These are phyloP conservation scores for Microbotryum intermedium DNA, from an alignment of 1,284 basidiomycete species.

Conservation along the genomic window DNA sequence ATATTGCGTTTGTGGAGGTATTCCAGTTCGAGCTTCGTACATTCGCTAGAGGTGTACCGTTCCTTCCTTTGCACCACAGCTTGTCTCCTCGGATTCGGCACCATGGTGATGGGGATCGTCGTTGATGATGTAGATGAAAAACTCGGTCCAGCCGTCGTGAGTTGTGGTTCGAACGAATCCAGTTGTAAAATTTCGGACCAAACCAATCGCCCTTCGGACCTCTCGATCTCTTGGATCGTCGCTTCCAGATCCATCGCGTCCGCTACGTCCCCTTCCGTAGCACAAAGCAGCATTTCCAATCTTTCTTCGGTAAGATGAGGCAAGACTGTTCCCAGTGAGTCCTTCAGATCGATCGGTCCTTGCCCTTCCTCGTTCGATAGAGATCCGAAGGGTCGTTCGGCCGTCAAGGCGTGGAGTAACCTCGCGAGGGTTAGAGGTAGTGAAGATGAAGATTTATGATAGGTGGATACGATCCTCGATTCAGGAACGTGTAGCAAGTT, in stretches of 20 bases:
- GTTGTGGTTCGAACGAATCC: not conserved
- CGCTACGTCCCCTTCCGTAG: constrained; percentile 20
- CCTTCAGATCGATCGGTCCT: constrained; percentile 5
- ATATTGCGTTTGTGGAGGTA: constrained; percentile 36
- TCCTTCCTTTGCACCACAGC: not conserved
- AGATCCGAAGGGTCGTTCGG: constrained; percentile 15
- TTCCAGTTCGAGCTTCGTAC: constrained; percentile 23
- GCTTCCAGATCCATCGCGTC: constrained; percentile 25
- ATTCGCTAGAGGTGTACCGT: constrained; percentile 3
- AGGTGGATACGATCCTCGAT: constrained; percentile 12
- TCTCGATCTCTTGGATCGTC: constrained; percentile 14
- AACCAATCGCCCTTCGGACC: constrained; percentile 6
- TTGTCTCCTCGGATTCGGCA: not conserved
- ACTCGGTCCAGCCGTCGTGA: no score
- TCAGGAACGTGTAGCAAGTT: constrained; percentile 15
- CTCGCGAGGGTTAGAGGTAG: constrained; percentile 14
- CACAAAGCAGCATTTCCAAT: constrained; percentile 5
- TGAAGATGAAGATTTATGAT: constrained; percentile 12
- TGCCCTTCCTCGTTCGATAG: not conserved
- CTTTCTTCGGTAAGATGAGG: not conserved
- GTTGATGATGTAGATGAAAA: not conserved
- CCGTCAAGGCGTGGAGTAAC: constrained; percentile 12
- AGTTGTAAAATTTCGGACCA: constrained; percentile 8
- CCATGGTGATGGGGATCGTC: not conserved
- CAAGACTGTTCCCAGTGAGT: constrained; percentile 8